Conservation (phyloP, 352 stramenopile genomes). For the Globisporangium acanthophoron region DNA sequence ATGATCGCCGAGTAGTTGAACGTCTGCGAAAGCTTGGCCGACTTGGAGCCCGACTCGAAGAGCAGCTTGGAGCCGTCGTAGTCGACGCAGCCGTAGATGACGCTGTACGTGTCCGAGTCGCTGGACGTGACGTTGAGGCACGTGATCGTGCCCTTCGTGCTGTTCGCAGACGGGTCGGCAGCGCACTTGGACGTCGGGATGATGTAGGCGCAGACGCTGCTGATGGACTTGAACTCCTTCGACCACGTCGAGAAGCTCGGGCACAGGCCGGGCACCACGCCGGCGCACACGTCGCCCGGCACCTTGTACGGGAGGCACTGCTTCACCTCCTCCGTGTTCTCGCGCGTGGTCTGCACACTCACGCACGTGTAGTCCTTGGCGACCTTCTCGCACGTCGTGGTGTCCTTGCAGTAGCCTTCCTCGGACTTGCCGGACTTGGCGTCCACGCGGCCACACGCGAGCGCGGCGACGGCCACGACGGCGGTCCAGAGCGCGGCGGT, state of each 20-base stretch:
- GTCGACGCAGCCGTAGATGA: constrained; percentile 81
- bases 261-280: constrained; percentile 47
- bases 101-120: constrained; percentile 23
- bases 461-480: constrained; percentile 10
- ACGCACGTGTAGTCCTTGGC: constrained; percentile 54
- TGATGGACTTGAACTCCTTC: constrained; percentile 55
- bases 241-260: constrained; percentile 74
- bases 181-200: constrained; percentile 50
- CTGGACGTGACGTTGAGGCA: constrained; percentile 23
- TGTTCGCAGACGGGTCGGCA: constrained; percentile 24
- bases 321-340: constrained; percentile 61
- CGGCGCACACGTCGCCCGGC: constrained; percentile 53
- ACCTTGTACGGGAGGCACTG: constrained; percentile 56
- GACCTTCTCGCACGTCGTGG: constrained; percentile 31
- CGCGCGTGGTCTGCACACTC: constrained; percentile 72
- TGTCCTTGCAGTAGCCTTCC: constrained; percentile 59
- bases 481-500: constrained; percentile 12
- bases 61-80: constrained; percentile 58
- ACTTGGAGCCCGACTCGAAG: constrained; percentile 43
- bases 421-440: constrained; percentile 38
- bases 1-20: constrained; percentile 65
- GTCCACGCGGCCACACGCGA: constrained; percentile 11
- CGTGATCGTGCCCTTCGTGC: constrained; percentile 30
- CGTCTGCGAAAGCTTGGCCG: constrained; percentile 36
- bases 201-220: constrained; percentile 64